Evolutionary conservation across 1,284 basidiomycete genomes (phyloP).

Genomic region (Melanopsichium pennsylvanicum): DNA sequence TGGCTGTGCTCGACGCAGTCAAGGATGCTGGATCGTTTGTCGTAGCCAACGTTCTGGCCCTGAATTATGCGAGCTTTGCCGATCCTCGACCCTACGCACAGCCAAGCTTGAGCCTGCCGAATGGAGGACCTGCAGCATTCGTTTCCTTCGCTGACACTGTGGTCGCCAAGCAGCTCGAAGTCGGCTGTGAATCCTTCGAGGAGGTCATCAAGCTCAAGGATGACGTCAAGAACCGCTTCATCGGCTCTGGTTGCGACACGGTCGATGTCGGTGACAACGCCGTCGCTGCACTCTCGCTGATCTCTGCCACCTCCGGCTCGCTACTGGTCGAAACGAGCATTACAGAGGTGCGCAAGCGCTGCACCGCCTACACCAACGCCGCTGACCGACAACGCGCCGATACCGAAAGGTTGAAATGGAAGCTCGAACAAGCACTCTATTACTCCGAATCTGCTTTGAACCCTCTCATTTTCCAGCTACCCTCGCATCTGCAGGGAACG

Average conservation of each 20-base stretch:
- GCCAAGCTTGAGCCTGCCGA: conserved; percentile 55
- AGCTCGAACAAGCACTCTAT: conserved; percentile 85
- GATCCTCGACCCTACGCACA: conserved; percentile 52
- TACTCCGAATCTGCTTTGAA: conserved; percentile 79
- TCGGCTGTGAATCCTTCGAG: conserved; percentile 54
- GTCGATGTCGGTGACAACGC: conserved; percentile 13
- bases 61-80: conserved; percentile 34
- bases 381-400: conserved; percentile 51
- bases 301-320: conserved; percentile 58
- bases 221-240: conserved; percentile 58
- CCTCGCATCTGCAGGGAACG: conserved; percentile 76
- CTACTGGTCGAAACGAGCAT: conserved; percentile 53
- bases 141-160: conserved; percentile 55
- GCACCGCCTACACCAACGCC: conserved; percentile 13
- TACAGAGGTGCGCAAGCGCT: conserved; percentile 28
- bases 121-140: conserved; percentile 58
- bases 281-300: conserved; percentile 50
- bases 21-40: conserved; percentile 39
- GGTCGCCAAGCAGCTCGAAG: conserved; percentile 43
- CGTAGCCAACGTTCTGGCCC: conserved; percentile 13
- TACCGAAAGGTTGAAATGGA: conserved; percentile 75
- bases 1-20: conserved; percentile 34
- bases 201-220: conserved; percentile 65
- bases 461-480: conserved; percentile 82
- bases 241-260: conserved; percentile 54